These are phyloP conservation scores for Melastoma malabathricum DNA, from an alignment of 345 rosid genomes.

Conservation along the genomic window DNA sequence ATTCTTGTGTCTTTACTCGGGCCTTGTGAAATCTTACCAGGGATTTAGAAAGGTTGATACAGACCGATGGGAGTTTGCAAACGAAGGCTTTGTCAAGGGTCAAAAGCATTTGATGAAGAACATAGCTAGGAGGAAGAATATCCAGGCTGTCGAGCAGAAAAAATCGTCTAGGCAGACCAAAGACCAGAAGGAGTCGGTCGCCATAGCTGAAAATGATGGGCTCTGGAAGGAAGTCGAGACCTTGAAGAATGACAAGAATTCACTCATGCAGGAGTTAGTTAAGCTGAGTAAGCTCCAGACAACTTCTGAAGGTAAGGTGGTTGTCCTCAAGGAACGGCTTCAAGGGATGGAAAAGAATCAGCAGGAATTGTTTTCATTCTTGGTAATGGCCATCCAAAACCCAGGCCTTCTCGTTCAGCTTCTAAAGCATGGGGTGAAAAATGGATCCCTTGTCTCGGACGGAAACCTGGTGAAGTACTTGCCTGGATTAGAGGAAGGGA, in stretches of 20 bases:
- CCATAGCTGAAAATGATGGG: slow-evolving; percentile 16
- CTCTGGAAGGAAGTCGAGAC: slow-evolving; percentile 73
- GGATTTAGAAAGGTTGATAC: slow-evolving; percentile 82
- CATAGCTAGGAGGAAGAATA: slow-evolving; percentile 54
- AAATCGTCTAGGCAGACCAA: slow-evolving; percentile 18
- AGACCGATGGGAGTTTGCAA: slow-evolving; percentile 83
- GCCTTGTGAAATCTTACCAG: slow-evolving; percentile 24
- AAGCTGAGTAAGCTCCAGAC: slow-evolving; percentile 69
- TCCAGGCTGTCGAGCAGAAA: slow-evolving; percentile 37
- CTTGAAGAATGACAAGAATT: slow-evolving; percentile 55
- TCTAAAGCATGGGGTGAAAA: slow-evolving; percentile 39
- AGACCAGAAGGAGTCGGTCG: slow-evolving; percentile 17
- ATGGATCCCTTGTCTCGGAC: slow-evolving; percentile 27
- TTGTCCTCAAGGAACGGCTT: slow-evolving; percentile 47
- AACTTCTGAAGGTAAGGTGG: slow-evolving; percentile 47
- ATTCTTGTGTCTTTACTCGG: slow-evolving; percentile 1
- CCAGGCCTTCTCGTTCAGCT: slow-evolving; percentile 71
- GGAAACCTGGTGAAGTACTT: slow-evolving; percentile 59
- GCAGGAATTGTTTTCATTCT: slow-evolving; percentile 88
- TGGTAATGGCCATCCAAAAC: slow-evolving; percentile 81
- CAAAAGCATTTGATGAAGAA: slow-evolving; percentile 61
- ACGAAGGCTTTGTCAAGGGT: slow-evolving; percentile 64
- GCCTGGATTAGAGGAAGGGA: slow-evolving; percentile 31
- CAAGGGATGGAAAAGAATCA: slow-evolving; percentile 92
- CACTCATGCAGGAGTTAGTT: slow-evolving; percentile 51